A percentile compares a stretch with the other conserved stretches of the same genome.
Conservation (phyloP, 2,329 filamentous ascomycete genomes). For the Camillea tinctor region DNA sequence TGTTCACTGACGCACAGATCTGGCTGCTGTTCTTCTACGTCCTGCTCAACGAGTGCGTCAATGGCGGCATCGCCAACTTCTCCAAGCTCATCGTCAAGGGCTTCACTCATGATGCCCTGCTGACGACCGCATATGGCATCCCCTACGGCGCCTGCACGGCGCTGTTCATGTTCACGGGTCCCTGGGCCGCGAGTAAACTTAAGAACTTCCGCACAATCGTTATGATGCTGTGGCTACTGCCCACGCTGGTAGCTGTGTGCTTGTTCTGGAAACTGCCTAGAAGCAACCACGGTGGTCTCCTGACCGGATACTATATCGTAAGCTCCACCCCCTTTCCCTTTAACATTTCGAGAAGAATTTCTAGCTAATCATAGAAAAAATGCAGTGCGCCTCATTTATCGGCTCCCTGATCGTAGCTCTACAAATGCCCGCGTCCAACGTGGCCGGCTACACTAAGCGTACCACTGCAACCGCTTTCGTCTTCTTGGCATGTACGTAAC, state of each 20-base stretch:
- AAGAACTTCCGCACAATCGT: background rate
- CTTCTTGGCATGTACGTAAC: background rate
- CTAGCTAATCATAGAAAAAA: background rate
- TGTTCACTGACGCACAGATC: slow-evolving; percentile 2
- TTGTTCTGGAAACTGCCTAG: background rate
- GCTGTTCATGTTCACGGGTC: background rate
- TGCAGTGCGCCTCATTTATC: background rate
- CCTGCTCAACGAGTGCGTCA: background rate
- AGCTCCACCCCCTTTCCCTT: background rate
- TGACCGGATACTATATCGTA: background rate
- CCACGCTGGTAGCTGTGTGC: background rate
- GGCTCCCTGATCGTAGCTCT: background rate
- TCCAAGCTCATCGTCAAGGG: slow-evolving; percentile 11
- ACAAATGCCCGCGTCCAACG: background rate
- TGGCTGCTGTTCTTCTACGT: slow-evolving; percentile 8
- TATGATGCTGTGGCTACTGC: background rate
- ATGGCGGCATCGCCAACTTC: slow-evolving; percentile 1
- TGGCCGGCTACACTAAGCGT: background rate
- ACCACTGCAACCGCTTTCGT: background rate
- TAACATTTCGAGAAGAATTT: background rate
- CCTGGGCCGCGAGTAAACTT: background rate
- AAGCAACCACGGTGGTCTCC: background rate
- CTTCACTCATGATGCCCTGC: background rate
- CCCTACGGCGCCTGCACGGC: background rate
- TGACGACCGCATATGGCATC: background rate